Conservation (phyloP, 2,329 filamentous ascomycete species). For the Lasiodiplodia sp. region DNA sequence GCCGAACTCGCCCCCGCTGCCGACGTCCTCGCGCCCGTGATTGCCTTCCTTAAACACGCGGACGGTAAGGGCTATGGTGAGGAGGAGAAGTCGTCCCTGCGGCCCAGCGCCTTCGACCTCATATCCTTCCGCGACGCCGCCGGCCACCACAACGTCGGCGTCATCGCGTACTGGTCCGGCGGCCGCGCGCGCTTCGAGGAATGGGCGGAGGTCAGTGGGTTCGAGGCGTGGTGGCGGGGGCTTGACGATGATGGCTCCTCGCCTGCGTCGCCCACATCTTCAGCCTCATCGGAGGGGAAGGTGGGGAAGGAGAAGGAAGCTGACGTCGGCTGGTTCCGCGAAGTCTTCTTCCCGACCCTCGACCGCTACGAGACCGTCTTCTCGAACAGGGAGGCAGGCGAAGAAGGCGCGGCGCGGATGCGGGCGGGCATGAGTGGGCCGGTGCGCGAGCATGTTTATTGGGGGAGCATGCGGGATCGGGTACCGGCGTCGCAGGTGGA, state of each 20-base stretch:
- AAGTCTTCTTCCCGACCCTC: conserved; percentile 51
- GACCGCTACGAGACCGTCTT: conserved; percentile 56
- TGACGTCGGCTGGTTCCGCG: conserved; percentile 52
- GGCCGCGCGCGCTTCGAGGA: not conserved
- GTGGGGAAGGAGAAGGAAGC: conserved; percentile 18
- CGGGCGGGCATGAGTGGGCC: conserved; percentile 45
- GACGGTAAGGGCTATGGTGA: conserved; percentile 35
- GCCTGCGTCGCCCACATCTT: too few relatives aligned
- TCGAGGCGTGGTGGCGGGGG: not conserved
- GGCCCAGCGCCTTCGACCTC: conserved; percentile 31
- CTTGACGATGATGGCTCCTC: conserved; percentile 30
- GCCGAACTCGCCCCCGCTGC: not conserved
- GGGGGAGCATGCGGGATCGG: conserved; percentile 57
- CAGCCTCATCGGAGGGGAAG: conserved; percentile 31
- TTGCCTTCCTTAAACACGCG: conserved; percentile 31
- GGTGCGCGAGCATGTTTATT: conserved; percentile 55
- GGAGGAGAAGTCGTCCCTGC: conserved; percentile 44
- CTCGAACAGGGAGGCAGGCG: conserved; percentile 43
- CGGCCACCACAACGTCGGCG: not conserved
- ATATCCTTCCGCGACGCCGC: not conserved
- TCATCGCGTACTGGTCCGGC: not conserved
- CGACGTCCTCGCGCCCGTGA: conserved; percentile 24
- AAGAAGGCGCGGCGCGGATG: conserved; percentile 54
- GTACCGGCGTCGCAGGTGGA: conserved; percentile 50
- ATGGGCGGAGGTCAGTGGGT: not conserved